These are phyloP conservation scores for Pseudocercospora crystallina DNA, from an alignment of 2,329 filamentous ascomycete genomes.

Conservation along the genomic window DNA sequence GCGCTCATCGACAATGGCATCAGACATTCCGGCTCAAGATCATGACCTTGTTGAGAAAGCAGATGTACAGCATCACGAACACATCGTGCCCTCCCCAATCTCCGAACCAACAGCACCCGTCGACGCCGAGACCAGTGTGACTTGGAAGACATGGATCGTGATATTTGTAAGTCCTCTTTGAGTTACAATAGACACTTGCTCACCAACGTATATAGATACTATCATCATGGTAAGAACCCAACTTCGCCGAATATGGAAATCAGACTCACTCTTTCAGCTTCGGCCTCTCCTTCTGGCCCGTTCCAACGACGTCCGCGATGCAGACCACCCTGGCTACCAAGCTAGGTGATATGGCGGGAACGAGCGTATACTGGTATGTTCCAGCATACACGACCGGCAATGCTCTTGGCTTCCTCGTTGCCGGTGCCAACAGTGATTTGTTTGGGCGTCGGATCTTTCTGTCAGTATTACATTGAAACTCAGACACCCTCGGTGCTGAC, in stretches of 20 bases:
- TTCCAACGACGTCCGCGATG: constrained; percentile 12
- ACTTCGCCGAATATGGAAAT: background rate
- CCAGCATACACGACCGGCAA: constrained; percentile 13
- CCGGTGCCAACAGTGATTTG: constrained; percentile 10
- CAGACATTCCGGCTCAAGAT: too few relatives aligned
- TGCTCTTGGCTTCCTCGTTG: constrained; percentile 10
- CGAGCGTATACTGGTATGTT: constrained; percentile 10
- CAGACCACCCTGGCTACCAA: constrained; percentile 7
- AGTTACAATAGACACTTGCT: too few relatives aligned
- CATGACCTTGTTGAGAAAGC: constrained; percentile 2
- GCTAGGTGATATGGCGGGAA: constrained; percentile 9
- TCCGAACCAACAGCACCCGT: background rate
- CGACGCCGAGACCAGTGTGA: constrained; percentile 3
- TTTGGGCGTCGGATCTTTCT: constrained; percentile 9
- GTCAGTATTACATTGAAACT: background rate
- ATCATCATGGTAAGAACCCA: too few relatives aligned
- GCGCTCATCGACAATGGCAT: too few relatives aligned
- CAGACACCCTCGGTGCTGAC: background rate
- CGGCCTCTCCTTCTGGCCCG: constrained; percentile 15
- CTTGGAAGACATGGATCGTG: constrained; percentile 20
- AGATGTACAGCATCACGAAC: constrained; percentile 4
- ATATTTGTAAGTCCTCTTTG: constrained; percentile 7
- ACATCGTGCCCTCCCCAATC: background rate
- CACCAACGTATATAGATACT: too few relatives aligned
- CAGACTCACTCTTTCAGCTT: constrained; percentile 16